A percentile compares a stretch with the other conserved stretches of the same genome.
These are phyloP conservation scores for Pleurotus eryngii DNA, from an alignment of 768 basidiomycete genomes.

Conservation along the genomic window DNA sequence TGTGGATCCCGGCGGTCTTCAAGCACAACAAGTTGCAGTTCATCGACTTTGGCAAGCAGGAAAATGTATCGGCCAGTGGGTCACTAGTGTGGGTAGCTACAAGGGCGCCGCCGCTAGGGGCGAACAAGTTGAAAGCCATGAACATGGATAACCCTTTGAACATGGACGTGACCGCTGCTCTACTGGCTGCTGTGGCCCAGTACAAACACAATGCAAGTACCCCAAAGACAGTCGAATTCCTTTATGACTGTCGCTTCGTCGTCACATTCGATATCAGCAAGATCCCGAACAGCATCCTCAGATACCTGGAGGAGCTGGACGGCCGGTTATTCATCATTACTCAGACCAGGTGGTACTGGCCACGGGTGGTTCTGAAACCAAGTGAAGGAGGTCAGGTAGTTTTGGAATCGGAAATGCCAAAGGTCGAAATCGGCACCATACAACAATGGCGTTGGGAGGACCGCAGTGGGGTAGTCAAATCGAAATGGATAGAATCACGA, in stretches of 20 bases:
- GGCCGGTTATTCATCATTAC: constrained; percentile 32
- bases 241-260: constrained; percentile 69
- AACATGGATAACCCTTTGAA: constrained; percentile 25
- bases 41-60: constrained; percentile 9
- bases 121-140: constrained; percentile 23
- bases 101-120: constrained; percentile 47
- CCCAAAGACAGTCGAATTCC: constrained; percentile 28
- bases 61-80: constrained; percentile 15
- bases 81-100: constrained; percentile 59
- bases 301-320: neutral
- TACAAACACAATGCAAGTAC: constrained; percentile 15
- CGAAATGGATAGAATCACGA: constrained; percentile 40
- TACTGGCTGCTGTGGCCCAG: constrained; percentile 15
- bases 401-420: constrained; percentile 16
- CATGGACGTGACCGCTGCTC: constrained; percentile 38
- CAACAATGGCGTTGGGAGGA: neutral
- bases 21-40: constrained; percentile 19
- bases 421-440: constrained; percentile 2
- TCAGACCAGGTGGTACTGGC: constrained; percentile 44
- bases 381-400: constrained; percentile 10
- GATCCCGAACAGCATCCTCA: constrained; percentile 36
- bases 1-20: constrained; percentile 56
- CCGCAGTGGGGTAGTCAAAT: constrained; percentile 10
- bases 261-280: constrained; percentile 41
- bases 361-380: constrained; percentile 34